Evolutionary conservation across 257 asterid species (phyloP).

Genomic region (Hygrophila difformis): DNA sequence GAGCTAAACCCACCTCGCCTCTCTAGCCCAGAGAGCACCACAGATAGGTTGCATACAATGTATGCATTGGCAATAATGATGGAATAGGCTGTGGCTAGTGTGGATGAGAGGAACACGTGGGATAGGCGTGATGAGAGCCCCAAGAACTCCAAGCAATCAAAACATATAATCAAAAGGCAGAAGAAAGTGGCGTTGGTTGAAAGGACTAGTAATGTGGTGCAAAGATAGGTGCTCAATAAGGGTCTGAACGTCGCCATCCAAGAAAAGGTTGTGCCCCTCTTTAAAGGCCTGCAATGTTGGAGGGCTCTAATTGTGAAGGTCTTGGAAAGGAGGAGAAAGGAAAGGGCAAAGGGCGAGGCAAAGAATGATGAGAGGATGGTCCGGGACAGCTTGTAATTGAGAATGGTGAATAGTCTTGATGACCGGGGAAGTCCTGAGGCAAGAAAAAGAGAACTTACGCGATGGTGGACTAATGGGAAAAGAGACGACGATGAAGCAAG

Average conservation of each 20-base stretch:
- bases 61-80: slow-evolving; percentile 57
- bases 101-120: slow-evolving; percentile 38
- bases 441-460: slow-evolving; percentile 40
- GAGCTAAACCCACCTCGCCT: slow-evolving; percentile 31
- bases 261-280: slow-evolving; percentile 6
- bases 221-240: slow-evolving; percentile 39
- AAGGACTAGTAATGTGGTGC: slow-evolving; percentile 41
- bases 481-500: slow-evolving; percentile 34
- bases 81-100: slow-evolving; percentile 48
- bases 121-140: slow-evolving; percentile 30
- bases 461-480: slow-evolving; percentile 33
- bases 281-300: not conserved
- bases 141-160: slow-evolving; percentile 23
- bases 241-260: slow-evolving; percentile 15
- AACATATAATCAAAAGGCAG: slow-evolving; percentile 30
- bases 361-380: slow-evolving; percentile 41
- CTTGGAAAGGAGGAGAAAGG: slow-evolving; percentile 64
- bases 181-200: slow-evolving; percentile 67
- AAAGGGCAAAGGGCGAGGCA: slow-evolving; percentile 47
- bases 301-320: slow-evolving; percentile 34
- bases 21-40: slow-evolving; percentile 37
- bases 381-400: slow-evolving; percentile 65
- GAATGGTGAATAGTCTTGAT: slow-evolving; percentile 42
- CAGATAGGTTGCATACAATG: slow-evolving; percentile 36
- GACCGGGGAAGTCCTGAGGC: slow-evolving; percentile 70